Conservation (phyloP, 208 protist species). For the Trypanosoma cruzi region DNA sequence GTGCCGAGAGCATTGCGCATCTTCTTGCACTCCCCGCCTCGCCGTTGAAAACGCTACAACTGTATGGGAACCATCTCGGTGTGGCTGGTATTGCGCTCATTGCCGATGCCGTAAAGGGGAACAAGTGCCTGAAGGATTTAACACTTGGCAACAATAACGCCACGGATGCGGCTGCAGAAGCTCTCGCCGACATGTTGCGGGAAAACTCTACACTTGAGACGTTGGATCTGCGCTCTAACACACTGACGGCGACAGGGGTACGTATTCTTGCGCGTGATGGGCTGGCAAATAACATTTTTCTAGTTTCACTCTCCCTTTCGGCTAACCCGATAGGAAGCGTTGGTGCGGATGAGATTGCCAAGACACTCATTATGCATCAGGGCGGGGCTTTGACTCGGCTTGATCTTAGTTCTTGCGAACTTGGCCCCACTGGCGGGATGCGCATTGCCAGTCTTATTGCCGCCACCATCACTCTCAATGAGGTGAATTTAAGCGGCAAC, state of each 20-base stretch:
- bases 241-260: constrained; percentile 53
- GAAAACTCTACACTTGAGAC: constrained; percentile 68
- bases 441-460: constrained; percentile 72
- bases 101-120: constrained; percentile 52
- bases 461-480: constrained; percentile 57
- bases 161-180: constrained; percentile 52
- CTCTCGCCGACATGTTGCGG: constrained; percentile 75
- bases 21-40: constrained; percentile 54
- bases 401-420: constrained; percentile 73
- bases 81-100: constrained; percentile 47
- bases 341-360: constrained; percentile 65
- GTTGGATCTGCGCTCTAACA: constrained; percentile 84
- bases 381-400: constrained; percentile 56
- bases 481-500: constrained; percentile 86
- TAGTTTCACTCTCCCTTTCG: constrained; percentile 54
- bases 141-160: constrained; percentile 87
- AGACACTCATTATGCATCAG: constrained; percentile 53
- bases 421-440: constrained; percentile 64
- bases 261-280: constrained; percentile 57
- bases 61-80: constrained; percentile 86
- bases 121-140: constrained; percentile 60
- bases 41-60: constrained; percentile 48
- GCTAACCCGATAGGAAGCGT: constrained; percentile 78
- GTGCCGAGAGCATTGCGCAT: constrained; percentile 59
- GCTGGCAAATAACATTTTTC: constrained; percentile 65